Percentiles rank a stretch among this genome's conserved stretches.
Conservation (phyloP, 2,329 filamentous ascomycete species). For the Epichloe uncinata region DNA sequence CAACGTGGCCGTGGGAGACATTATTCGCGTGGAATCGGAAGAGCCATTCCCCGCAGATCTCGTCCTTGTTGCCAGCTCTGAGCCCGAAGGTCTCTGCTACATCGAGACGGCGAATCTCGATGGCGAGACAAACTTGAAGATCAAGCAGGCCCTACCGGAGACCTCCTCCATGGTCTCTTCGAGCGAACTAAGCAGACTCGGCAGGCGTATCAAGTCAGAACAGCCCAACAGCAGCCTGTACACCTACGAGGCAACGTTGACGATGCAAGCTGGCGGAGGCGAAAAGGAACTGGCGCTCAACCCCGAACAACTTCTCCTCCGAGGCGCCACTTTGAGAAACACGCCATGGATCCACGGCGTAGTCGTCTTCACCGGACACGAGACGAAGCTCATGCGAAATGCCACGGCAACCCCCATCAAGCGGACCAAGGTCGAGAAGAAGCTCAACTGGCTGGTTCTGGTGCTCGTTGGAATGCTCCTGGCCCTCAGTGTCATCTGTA, state of each 20-base stretch:
- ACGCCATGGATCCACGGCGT: constrained; percentile 95
- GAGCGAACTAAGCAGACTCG: constrained; percentile 70
- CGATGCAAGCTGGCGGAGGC: constrained; percentile 76
- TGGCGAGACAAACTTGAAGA: constrained; percentile 95
- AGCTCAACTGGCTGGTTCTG: constrained; percentile 87
- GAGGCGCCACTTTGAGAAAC: constrained; percentile 87
- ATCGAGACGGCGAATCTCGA: constrained; percentile 98
- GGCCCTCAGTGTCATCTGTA: constrained; percentile 74
- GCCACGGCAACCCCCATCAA: constrained; percentile 96
- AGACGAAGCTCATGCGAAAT: constrained; percentile 98
- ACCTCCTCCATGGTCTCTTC: constrained; percentile 79
- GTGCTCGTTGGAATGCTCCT: constrained; percentile 79
- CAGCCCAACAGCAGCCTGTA: constrained; percentile 98
- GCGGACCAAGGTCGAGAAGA: constrained; percentile 85
- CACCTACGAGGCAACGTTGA: constrained; percentile 93
- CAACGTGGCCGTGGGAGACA: constrained; percentile 82
- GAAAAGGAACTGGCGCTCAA: constrained; percentile 85
- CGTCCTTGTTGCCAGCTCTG: constrained; percentile 83
- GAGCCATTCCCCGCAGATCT: constrained; percentile 90
- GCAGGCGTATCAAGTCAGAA: constrained; percentile 80
- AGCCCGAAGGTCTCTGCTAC: constrained; percentile 94
- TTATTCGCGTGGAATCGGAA: constrained; percentile 86
- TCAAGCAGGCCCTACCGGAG: constrained; percentile 94
- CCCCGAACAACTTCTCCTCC: constrained; percentile 83
- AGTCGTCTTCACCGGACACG: constrained; percentile 90